Evolutionary conservation across 345 rosid genomes (phyloP), one percentile per base, ranked within the genome.

Genomic region (Hypericum androsaemum): DNA sequence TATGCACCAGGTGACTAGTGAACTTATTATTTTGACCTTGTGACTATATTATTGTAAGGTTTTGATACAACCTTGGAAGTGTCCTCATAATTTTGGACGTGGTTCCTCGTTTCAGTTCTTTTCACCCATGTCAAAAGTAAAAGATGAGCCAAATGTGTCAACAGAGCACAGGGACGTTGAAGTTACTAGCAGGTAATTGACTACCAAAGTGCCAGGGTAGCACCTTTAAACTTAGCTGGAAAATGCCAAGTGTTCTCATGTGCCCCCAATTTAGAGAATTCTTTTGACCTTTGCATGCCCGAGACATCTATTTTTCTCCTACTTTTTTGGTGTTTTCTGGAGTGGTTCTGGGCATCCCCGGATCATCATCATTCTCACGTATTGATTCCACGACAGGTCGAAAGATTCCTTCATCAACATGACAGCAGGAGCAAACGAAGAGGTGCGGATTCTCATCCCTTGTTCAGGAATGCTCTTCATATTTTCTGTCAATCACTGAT

Each of bases 351-450:
- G 32, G 32, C 2, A 1, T 22, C 4, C 32, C 32, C 4, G 7
- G 28, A 28, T 60, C 47, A 43, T 60, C 47, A 43, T 37, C 22
- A 53, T 49, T 8, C 47, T 28, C 50, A 17, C 38, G 11, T 40
- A 7, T 49, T 54, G 15, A 32, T 46, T 47, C 32, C 45, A 42
- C 50, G 60, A 56, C 84, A 90, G 98, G 82, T 77, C 86, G 52
- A 87, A 83, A 66, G 95, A 84, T 22, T 64, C 92, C 41, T 82
- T 90, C 70, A 63, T 90, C 65, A 72, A 86, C 64, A 80, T 90
- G 81, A 70, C 98, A 51, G 96, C 84, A 13, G 96, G 89, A 59
- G 94, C 98, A 62, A 82, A 87, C 53, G 95, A 80, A 68, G 98
- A 84, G 88, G 98, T 90, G 48, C 12, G 56, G n/a, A 50, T 62